These are phyloP conservation scores for Nicotiana sylvestris DNA, from an alignment of 257 asterid genomes.

Conservation along the genomic window DNA sequence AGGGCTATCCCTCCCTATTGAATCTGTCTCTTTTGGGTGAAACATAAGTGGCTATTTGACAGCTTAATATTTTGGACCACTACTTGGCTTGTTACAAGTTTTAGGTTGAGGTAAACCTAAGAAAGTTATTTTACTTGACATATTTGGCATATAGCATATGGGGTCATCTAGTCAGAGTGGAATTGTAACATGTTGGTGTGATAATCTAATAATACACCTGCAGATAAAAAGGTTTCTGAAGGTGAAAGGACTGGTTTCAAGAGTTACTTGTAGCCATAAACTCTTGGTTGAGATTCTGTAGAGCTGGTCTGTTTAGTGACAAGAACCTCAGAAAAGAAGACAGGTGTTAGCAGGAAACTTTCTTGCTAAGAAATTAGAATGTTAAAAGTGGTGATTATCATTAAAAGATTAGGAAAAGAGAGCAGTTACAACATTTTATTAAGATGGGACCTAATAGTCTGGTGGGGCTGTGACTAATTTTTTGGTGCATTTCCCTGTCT, in stretches of 20 bases:
- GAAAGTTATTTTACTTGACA: background rate
- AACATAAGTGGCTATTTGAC: background rate
- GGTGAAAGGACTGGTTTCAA: background rate
- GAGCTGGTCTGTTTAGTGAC: background rate
- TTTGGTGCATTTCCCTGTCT: background rate
- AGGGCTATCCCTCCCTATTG: background rate
- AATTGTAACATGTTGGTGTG: background rate
- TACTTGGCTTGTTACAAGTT: background rate
- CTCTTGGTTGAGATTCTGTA: too few relatives aligned
- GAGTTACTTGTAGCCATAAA: background rate
- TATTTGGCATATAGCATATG: background rate
- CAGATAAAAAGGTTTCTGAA: background rate
- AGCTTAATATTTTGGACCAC: background rate
- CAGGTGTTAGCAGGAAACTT: background rate
- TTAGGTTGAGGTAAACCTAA: background rate
- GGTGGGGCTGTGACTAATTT: background rate
- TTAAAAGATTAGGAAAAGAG: background rate
- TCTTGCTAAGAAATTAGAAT: background rate
- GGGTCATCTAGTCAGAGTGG: conserved; percentile 1
- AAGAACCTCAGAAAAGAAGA: background rate
- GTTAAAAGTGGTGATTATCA: background rate
- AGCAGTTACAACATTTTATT: background rate
- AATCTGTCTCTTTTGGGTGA: background rate
- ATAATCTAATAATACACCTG: background rate
- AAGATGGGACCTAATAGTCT: conserved; percentile 5